Base-by-base conservation (phyloP, 495 filamentous ascomycete species). In the Aspergillus heteromorphus region DNA sequence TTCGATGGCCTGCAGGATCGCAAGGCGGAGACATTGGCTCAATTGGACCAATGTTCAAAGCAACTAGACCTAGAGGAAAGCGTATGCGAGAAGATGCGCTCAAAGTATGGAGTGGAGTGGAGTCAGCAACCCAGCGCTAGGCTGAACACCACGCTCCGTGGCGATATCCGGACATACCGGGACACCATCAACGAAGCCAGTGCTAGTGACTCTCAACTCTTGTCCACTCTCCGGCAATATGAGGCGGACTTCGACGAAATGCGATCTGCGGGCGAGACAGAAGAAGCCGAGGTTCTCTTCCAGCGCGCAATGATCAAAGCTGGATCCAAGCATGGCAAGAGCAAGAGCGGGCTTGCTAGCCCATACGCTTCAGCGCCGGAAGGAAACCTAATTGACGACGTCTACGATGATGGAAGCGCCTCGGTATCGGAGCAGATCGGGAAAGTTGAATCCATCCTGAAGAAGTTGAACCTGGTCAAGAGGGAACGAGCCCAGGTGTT, bases 1-100 rank as follows among this genome's bases (percentile, higher is more conserved):
- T 90, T 98, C 65, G 88, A 92, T 21, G 76, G 82, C 20, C 70
- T 97, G 31, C 84, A 87, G 56, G 75, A 83, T 31, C 85, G 91
- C 53, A 97, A 93, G 68, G 77, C 85, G 34, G 77, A 79, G 23
- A 87, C 96, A 8, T 63, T 85, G 8, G 70, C 79, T 2, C 77
- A 85, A 8, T 67, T 98, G 50, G 91, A 95, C 57, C 79, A 79
- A 54, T 89, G 88, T 63, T 86, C 82, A 38, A 95, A 93, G 62
- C 87, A 92, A 61, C 66, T 98, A 9, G 93, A 97, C 60, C 85
- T 92, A 82, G 93, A 98, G 68, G 95, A 97, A 73, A 93, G 88
- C 51, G 91, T 97, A 6, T 98, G 93, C 67, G 93, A 98, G 71
- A 97, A 96, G 76, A 98, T 98, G 93, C 83, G 93, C 48, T 95